Percentiles rank a stretch among this genome's conserved stretches.
Conservation (phyloP, 1,284 basidiomycete species). For the Cronartium quercuum region DNA sequence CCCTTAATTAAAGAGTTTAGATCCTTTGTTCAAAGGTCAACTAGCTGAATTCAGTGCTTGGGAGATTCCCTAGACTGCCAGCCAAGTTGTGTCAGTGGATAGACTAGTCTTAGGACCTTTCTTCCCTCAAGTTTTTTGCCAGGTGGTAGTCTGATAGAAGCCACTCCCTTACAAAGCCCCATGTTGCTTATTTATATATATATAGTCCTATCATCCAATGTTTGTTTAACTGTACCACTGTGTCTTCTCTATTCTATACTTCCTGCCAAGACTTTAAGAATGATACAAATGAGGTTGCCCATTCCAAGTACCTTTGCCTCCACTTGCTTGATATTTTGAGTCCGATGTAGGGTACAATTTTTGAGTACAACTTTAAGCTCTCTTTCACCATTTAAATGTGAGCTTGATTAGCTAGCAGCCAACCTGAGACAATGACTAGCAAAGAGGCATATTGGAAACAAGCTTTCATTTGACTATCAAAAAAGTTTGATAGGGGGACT, state of each 20-base stretch:
- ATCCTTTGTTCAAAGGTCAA: no score
- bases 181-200: background rate
- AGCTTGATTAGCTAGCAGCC: background rate
- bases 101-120: background rate
- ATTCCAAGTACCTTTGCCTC: background rate
- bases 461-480: background rate
- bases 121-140: background rate
- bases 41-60: no score
- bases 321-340: background rate
- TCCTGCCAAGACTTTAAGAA: background rate
- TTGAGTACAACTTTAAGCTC: background rate
- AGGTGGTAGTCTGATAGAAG: background rate
- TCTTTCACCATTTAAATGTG: background rate
- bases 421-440: background rate
- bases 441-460: no score
- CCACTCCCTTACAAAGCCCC: background rate
- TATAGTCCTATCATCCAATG: background rate
- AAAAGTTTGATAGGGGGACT: background rate
- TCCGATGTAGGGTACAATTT: background rate
- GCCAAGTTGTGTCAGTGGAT: background rate
- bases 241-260: background rate
- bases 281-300: background rate
- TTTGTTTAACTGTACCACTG: background rate
- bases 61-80: no score
- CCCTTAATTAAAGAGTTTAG: background rate